These are phyloP conservation scores for Acacia confusa DNA, from an alignment of 306 rosid species.

Conservation along the genomic window DNA sequence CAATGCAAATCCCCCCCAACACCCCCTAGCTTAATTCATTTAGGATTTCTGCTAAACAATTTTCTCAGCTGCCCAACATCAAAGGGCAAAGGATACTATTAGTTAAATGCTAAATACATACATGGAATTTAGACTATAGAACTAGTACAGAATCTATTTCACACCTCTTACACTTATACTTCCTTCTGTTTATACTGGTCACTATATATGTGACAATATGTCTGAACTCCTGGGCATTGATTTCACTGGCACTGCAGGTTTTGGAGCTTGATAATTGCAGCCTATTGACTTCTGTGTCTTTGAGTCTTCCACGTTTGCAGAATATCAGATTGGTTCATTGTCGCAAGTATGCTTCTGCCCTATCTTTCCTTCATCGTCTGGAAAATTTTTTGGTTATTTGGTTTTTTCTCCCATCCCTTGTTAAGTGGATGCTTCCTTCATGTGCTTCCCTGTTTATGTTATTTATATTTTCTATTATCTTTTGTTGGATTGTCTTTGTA, in stretches of 20 bases:
- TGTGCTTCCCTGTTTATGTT: background rate
- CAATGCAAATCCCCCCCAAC: background rate
- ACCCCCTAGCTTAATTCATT: background rate
- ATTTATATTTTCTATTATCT: background rate
- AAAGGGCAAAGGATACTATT: background rate
- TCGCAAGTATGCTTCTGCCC: conserved; percentile 73
- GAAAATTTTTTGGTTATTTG: background rate
- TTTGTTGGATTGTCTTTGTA: conserved; percentile 2
- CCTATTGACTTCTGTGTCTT: conserved; percentile 77
- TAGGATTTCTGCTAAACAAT: background rate
- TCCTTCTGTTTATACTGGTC: background rate
- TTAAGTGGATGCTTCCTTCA: background rate
- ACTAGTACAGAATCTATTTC: background rate
- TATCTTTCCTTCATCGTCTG: background rate
- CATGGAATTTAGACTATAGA: background rate
- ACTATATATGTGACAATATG: background rate
- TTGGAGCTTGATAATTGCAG: conserved; percentile 97
- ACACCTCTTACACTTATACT: background rate
- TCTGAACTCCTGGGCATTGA: conserved; percentile 21
- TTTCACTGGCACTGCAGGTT: conserved; percentile 53
- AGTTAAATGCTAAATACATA: background rate
- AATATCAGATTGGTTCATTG: conserved; percentile 92
- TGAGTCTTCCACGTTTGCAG: conserved; percentile 84
- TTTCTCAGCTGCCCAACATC: background rate
- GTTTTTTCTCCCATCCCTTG: background rate